phyloP scores from a whole-genome alignment of 805 yeast genomes.

The Lipomyces orientalis region DNA sequence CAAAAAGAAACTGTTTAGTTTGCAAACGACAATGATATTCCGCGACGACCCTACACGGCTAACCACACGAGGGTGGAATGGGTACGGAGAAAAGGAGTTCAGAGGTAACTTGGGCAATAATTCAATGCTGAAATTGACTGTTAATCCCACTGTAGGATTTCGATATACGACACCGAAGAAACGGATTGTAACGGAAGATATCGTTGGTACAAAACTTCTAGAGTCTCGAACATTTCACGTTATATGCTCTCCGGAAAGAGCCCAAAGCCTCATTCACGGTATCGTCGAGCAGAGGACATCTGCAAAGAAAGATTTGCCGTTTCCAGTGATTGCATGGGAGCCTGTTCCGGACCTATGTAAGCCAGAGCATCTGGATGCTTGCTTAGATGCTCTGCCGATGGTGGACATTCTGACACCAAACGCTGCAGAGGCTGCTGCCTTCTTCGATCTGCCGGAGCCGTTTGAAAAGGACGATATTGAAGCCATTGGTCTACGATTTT shows the following conservation, averaged over 20 bases:
- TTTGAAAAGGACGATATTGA: slow-evolving; percentile 50
- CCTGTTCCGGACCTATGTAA: slow-evolving; percentile 81
- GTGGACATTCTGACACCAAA: slow-evolving; percentile 80
- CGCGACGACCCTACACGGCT: slow-evolving; percentile 58
- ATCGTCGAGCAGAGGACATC: slow-evolving; percentile 10
- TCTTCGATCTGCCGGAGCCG: slow-evolving; percentile 59
- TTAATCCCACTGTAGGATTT: slow-evolving; percentile 48
- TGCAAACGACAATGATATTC: slow-evolving; percentile 67
- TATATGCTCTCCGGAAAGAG: slow-evolving; percentile 73
- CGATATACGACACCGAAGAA: slow-evolving; percentile 65
- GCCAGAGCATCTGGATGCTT: slow-evolving; percentile 54
- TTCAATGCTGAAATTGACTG: slow-evolving; percentile 5
- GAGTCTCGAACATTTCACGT: slow-evolving; percentile 64
- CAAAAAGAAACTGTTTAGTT: slow-evolving; percentile 54
- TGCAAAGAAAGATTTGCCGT: slow-evolving; percentile 12
- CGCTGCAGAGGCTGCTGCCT: slow-evolving; percentile 76
- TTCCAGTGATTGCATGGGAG: slow-evolving; percentile 67
- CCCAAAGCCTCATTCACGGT: slow-evolving; percentile 53
- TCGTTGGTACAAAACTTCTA: slow-evolving; percentile 50
- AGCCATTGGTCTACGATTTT: slow-evolving; percentile 51
- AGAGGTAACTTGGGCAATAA: slow-evolving; percentile 49
- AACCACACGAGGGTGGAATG: slow-evolving; percentile 84
- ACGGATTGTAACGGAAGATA: slow-evolving; percentile 63
- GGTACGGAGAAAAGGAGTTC: slow-evolving; percentile 66
- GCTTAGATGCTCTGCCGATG: slow-evolving; percentile 48